Percentiles rank a stretch among this genome's conserved stretches.
phyloP scores from a whole-genome alignment of 2,329 filamentous ascomycete species.

The Mycosphaerella sp. region DNA sequence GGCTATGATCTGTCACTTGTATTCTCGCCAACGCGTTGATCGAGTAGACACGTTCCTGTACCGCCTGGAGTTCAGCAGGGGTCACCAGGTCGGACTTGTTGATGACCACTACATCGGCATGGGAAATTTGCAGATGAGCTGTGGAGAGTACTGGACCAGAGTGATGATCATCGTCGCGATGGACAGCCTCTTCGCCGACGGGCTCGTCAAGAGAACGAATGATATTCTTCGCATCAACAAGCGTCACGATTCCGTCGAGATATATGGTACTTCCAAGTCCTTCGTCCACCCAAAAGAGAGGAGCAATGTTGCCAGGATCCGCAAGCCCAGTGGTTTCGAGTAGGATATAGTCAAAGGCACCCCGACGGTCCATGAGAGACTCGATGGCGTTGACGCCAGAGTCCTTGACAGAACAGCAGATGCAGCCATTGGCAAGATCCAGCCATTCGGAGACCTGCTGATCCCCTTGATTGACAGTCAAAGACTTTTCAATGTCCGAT shows the following conservation, averaged over 20 bases:
- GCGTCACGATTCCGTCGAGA: constrained; percentile 89
- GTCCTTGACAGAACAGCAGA: constrained; percentile 98
- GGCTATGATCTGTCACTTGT: constrained; percentile 71
- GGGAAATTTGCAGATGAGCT: constrained; percentile 92
- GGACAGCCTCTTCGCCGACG: constrained; percentile 27
- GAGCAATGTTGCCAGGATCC: constrained; percentile 91
- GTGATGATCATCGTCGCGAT: constrained; percentile 38
- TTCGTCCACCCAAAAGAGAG: constrained; percentile 96
- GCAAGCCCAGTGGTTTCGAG: constrained; percentile 94
- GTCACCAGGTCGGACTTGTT: constrained; percentile 89
- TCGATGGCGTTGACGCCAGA: constrained; percentile 92
- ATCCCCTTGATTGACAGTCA: constrained; percentile 74
- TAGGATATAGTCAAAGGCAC: constrained; percentile 94
- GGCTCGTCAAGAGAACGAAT: constrained; percentile 70
- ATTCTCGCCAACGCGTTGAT: constrained; percentile 89
- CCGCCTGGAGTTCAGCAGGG: constrained; percentile 58
- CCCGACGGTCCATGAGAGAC: constrained; percentile 87
- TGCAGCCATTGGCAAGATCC: constrained; percentile 91
- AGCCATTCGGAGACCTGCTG: constrained; percentile 87
- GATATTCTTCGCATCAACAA: constrained; percentile 94
- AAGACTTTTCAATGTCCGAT: constrained; percentile 88
- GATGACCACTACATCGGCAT: constrained; percentile 89
- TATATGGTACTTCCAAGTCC: constrained; percentile 93
- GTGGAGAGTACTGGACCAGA: constrained; percentile 72
- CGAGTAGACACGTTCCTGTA: constrained; percentile 64